A percentile compares a stretch with the other conserved stretches of the same genome.
phyloP scores from a whole-genome alignment of 345 rosid genomes.

The Tarenaya hassleriana region DNA sequence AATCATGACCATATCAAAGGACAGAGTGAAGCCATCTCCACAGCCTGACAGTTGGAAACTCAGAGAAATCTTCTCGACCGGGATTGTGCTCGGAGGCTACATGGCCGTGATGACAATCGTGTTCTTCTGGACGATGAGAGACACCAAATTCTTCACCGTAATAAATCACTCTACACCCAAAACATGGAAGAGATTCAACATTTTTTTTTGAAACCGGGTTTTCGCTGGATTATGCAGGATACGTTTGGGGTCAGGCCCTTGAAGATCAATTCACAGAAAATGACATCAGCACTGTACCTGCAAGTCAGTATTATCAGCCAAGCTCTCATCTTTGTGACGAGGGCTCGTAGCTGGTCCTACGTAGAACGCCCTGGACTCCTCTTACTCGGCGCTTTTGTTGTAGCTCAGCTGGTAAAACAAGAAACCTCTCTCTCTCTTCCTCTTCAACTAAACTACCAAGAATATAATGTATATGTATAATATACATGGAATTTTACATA shows the following conservation, averaged over 20 bases:
- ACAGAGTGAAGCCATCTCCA: slow-evolving; percentile 82
- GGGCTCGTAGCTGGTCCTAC: slow-evolving; percentile 86
- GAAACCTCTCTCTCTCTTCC: too few species aligned
- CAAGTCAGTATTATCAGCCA: slow-evolving; percentile 89
- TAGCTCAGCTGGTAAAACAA: slow-evolving; percentile 65
- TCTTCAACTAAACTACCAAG: too few species aligned
- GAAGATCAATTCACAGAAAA: slow-evolving; percentile 23
- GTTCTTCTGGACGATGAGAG: slow-evolving; percentile 78
- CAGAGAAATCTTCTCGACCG: slow-evolving; percentile 70
- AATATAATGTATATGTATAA: too few species aligned
- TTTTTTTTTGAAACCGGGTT: not conserved
- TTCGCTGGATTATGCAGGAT: slow-evolving; percentile 36
- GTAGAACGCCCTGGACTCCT: slow-evolving; percentile 75
- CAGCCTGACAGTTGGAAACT: slow-evolving; percentile 92
- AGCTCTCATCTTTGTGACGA: slow-evolving; percentile 80
- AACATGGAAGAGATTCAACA: not conserved
- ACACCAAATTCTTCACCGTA: slow-evolving; percentile 69
- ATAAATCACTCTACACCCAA: not conserved
- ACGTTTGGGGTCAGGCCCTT: slow-evolving; percentile 48
- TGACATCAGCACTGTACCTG: slow-evolving; percentile 77
- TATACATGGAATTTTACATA: too few species aligned
- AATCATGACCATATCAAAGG: slow-evolving; percentile 87
- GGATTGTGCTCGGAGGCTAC: slow-evolving; percentile 77
- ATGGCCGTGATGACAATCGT: slow-evolving; percentile 68
- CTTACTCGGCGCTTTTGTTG: slow-evolving; percentile 45